Base-by-base conservation (phyloP, 768 basidiomycete genomes). In the Chalciporus piperatus region DNA sequence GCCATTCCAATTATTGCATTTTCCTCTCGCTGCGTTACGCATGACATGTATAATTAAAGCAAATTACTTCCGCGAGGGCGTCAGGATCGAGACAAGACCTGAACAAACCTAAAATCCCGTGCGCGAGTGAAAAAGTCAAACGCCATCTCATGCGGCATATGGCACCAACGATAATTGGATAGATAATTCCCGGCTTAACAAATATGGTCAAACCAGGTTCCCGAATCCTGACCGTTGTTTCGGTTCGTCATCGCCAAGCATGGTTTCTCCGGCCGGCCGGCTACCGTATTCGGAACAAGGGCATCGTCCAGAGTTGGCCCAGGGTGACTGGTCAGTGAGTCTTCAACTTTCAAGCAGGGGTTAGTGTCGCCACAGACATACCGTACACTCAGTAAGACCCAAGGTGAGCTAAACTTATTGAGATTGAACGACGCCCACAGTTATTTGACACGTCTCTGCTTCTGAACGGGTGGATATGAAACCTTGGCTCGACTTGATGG, bases 181-280 rank as follows among this genome's bases (percentile, higher is more conserved):
- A 25, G 43, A 44, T 25, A 25, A 46, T 41, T 19, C 23, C 50
- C 33, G 47, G 38, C 23, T n/a, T n/a, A n/a, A n/a, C n/a, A n/a
- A n/a, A n/a, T n/a, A 22, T 32, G 27, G 27, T 43, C 38, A 14
- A 38, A 39, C n/a, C 14, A 27, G 45, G 28, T 19, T 39, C 19
- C 39, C 22, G 22, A 22, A 22, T 22, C 22, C 22, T 22, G 22
- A 56, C 64, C 64, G 22, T 38, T 57, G n/a, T 55, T 30, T 53
- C 51, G 64, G 64, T 56, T 56, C 64, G 57, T 61, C 49, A 45
- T 54, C 41, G 27, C 57, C 49, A 17, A 13, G 44, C 17, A 17
- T 32, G 9, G 50, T 14, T 13, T 42, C 41, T 35, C 40, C 40
- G 50, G 52, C 48, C 35, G 35, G 32, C 42, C 61, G 41, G 13